Conservation (phyloP, 345 rosid genomes). For the Populus tremula region DNA sequence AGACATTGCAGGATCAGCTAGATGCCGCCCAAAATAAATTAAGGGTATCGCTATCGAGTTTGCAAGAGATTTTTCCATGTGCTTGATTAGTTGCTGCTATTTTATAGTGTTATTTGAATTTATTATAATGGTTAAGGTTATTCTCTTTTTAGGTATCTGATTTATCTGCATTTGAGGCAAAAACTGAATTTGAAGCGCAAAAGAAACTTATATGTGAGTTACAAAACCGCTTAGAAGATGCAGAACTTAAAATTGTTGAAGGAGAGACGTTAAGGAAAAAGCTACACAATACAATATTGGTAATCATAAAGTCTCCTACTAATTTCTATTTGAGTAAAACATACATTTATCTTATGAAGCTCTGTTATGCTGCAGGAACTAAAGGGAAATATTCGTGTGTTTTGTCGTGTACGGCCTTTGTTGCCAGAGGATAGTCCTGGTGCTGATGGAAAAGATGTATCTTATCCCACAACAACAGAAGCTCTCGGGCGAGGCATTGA, state of each 20-base stretch:
- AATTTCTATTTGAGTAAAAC: not conserved
- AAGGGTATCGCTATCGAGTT: constrained; percentile 41
- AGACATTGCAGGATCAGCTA: constrained; percentile 61
- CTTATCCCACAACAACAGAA: constrained; percentile 75
- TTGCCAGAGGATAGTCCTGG: constrained; percentile 63
- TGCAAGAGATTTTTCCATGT: not conserved
- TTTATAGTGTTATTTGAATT: constrained; percentile 2
- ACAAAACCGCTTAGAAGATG: constrained; percentile 65
- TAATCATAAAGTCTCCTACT: constrained; percentile 22
- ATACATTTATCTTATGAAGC: constrained; percentile 14
- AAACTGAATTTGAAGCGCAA: constrained; percentile 69
- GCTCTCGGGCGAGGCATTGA: constrained; percentile 76
- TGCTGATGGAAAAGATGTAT: constrained; percentile 49
- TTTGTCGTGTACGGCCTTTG: constrained; percentile 92
- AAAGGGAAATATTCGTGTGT: constrained; percentile 96
- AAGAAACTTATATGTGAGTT: constrained; percentile 64
- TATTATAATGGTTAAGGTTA: constrained; percentile 4
- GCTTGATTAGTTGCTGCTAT: not conserved
- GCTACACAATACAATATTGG: constrained; percentile 94
- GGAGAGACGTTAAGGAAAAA: constrained; percentile 93
- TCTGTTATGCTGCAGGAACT: constrained; percentile 59
- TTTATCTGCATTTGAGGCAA: constrained; percentile 67
- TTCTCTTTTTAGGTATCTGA: constrained; percentile 57
- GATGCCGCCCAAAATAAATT: constrained; percentile 61
- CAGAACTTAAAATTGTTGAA: constrained; percentile 80